Percentiles rank a stretch among this genome's conserved stretches.
phyloP scores from a whole-genome alignment of 306 rosid genomes.

The Casuarina equisetifolia region DNA sequence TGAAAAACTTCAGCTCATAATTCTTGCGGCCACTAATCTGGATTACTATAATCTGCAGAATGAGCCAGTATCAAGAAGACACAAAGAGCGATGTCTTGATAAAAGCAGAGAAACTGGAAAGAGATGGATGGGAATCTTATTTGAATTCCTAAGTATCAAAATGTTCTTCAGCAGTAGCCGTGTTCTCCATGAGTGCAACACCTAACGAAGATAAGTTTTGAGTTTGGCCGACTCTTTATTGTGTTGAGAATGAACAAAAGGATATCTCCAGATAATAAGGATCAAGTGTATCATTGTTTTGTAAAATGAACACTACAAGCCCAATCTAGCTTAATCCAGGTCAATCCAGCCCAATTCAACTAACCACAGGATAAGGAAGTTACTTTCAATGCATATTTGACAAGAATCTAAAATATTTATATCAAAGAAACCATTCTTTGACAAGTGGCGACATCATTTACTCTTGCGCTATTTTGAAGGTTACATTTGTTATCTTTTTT shows the following conservation, averaged over 20 bases:
- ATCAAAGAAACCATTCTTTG: too few species aligned
- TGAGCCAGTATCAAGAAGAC: slow-evolving; percentile 74
- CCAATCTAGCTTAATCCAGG: too few species aligned
- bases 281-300: not conserved
- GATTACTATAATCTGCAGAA: slow-evolving; percentile 46
- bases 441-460: too few species aligned
- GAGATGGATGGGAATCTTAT: slow-evolving; percentile 70
- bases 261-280: not conserved
- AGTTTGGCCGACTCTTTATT: not conserved
- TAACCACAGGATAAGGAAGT: too few species aligned
- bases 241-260: not conserved
- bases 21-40: slow-evolving; percentile 13
- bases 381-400: too few species aligned
- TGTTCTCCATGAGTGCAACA: not conserved
- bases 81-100: slow-evolving; percentile 51
- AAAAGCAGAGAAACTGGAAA: slow-evolving; percentile 64
- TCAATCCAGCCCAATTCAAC: too few species aligned
- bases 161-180: slow-evolving; percentile 9
- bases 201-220: not conserved
- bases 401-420: too few species aligned
- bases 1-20: not conserved
- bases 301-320: not conserved
- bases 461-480: too few species aligned
- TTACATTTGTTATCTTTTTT: too few species aligned
- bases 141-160: slow-evolving; percentile 25